phyloP scores from a whole-genome alignment of 805 yeast genomes.

The Barnettozyma siamensis region DNA sequence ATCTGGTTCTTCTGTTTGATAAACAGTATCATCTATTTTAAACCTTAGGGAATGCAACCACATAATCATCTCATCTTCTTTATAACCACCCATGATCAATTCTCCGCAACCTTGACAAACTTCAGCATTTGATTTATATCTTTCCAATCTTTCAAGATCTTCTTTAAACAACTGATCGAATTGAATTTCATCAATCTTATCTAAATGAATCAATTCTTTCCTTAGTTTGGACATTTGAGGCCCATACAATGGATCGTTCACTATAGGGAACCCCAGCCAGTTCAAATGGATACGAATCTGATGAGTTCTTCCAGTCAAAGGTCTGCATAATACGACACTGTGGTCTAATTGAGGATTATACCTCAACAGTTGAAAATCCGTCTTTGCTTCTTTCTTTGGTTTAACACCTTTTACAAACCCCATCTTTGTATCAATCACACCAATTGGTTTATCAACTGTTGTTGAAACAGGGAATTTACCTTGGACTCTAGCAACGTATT shows the following conservation, averaged over 20 bases:
- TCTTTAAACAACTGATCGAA: slow-evolving; percentile 13
- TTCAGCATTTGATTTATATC: slow-evolving; percentile 31
- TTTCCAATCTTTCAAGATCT: slow-evolving; percentile 8
- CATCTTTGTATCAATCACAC: slow-evolving; percentile 66
- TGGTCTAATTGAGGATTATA: slow-evolving; percentile 10
- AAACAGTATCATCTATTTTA: slow-evolving; percentile 13
- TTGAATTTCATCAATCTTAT: slow-evolving; percentile 8
- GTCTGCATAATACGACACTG: slow-evolving; percentile 69
- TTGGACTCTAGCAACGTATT: slow-evolving; percentile 79
- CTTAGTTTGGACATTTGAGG: slow-evolving; percentile 11
- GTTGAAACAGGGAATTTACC: slow-evolving; percentile 66
- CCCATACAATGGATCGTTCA: slow-evolving; percentile 75
- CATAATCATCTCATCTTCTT: slow-evolving; percentile 14
- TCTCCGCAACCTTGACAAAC: slow-evolving; percentile 20
- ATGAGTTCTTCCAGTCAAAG: slow-evolving; percentile 91
- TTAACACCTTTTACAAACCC: slow-evolving; percentile 47
- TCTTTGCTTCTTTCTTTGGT: slow-evolving; percentile 57
- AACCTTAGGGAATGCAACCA: slow-evolving; percentile 23
- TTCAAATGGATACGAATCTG: slow-evolving; percentile 93
- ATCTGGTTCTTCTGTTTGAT: slow-evolving; percentile 16
- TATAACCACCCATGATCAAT: slow-evolving; percentile 8
- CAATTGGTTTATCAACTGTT: slow-evolving; percentile 57
- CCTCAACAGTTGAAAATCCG: slow-evolving; percentile 36
- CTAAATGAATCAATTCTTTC: slow-evolving; percentile 9
- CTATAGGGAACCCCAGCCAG: slow-evolving; percentile 78